These are phyloP conservation scores for Rhodotorula sp. DNA, from an alignment of 1,284 basidiomycete genomes.

Conservation along the genomic window DNA sequence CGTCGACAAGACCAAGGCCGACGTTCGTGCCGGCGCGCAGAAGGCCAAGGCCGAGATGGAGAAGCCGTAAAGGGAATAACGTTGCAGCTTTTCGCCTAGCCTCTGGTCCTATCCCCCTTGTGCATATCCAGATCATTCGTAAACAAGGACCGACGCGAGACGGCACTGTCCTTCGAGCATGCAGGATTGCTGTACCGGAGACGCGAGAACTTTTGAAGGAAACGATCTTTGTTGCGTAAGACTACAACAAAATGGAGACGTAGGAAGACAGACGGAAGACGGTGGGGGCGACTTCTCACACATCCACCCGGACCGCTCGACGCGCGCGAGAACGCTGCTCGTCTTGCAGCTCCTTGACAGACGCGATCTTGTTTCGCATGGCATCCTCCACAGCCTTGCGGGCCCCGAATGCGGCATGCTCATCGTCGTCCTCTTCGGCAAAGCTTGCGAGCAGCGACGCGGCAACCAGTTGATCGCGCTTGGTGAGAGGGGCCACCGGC, in stretches of 20 bases:
- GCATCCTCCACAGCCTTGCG: not conserved
- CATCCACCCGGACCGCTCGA: conserved; percentile 15
- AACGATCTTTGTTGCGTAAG: too few species aligned
- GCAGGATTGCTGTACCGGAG: too few species aligned
- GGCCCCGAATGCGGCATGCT: not conserved
- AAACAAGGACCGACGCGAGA: too few species aligned
- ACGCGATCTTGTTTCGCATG: conserved; percentile 16
- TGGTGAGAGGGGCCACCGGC: conserved; percentile 1
- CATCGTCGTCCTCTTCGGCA: not conserved
- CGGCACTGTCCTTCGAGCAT: too few species aligned
- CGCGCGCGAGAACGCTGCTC: not conserved
- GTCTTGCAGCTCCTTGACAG: conserved; percentile 17
- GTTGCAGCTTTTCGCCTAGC: not conserved
- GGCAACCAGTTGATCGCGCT: conserved; percentile 33
- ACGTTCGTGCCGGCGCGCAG: conserved; percentile 6
- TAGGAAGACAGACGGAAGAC: too few species aligned
- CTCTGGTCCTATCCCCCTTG: not conserved
- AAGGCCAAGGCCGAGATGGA: conserved; percentile 23
- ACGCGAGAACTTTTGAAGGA: too few species aligned
- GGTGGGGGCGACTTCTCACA: not conserved
- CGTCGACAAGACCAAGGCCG: conserved; percentile 14
- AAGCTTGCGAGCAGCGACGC: conserved; percentile 19
- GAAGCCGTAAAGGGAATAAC: not conserved
- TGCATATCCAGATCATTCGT: too few species aligned
- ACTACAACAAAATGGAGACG: too few species aligned